Evolutionary conservation across 495 filamentous ascomycete genomes (phyloP), one percentile per base, ranked within the genome.

Genomic region (Margaritispora aquatica): DNA sequence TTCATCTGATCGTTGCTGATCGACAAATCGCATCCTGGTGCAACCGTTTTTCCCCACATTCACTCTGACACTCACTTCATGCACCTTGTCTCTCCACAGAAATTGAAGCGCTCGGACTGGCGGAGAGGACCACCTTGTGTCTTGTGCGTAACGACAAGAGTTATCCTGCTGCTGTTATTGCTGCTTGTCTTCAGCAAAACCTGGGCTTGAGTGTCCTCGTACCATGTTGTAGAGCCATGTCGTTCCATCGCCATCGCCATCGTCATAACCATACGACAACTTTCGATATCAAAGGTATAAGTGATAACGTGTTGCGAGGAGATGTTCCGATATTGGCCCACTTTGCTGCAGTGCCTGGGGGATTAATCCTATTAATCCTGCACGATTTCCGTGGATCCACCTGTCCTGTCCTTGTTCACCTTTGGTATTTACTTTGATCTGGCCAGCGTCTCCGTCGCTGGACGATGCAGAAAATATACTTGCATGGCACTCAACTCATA

Each of bases 1-100:
- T 54, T 54, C 51, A 36, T 54, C 51, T 54, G 51, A 54, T 44
- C 38, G 38, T 44, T 44, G 38, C 38, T 9, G 38, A 44, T 44
- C 38, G 7, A n/a, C 38, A n/a, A 44, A 44, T 44, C 38, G 17
- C 38, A 44, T 44, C 38, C 38, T 44, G 38, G 38, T 44, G 38
- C 38, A 8, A 34, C 11, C 31, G 15, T 55, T 11, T 24, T 41
- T 41, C 54, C 54, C 23, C 38, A 57, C 54, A 49, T 26, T 38
- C 19, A 17, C 41, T 48, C 15, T 23, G 10, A 21, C 17, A 17
- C 2, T 21, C 13, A 26, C 4, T 48, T 26, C 15, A 48, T 57
- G 44, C 24, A 44, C 38, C 38, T 3, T n/a, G 38, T 44, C 49
- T 49, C 41, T 48, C 41, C 27, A 26, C 44, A 44, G 7, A 46